Percentiles rank a stretch among this genome's conserved stretches.
Conservation (phyloP, 176 grass and related monocot species). For the Lolium perenne region DNA sequence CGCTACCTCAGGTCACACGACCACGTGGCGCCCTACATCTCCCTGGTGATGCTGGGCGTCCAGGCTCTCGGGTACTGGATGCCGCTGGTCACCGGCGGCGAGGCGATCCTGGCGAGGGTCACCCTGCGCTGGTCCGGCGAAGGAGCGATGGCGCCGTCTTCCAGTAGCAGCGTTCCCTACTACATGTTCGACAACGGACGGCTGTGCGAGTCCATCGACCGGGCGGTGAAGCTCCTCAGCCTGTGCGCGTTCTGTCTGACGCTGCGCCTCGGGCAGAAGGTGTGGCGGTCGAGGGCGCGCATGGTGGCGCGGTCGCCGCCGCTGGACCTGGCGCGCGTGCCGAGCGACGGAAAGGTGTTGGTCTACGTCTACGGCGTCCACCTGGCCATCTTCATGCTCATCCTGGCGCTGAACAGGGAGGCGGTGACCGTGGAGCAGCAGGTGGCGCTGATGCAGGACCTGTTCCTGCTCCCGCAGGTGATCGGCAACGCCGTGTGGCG, state of each 20-base stretch:
- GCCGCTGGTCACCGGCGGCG: conserved; percentile 49
- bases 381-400: background rate
- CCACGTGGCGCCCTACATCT: conserved; percentile 46
- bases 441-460: conserved; percentile 50
- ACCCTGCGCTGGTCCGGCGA: background rate
- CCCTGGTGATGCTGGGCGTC: conserved; percentile 57
- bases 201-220: conserved; percentile 5
- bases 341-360: conserved; percentile 45
- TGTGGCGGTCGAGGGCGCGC: background rate
- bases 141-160: background rate
- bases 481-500: conserved; percentile 65
- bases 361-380: background rate
- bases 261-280: background rate
- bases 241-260: background rate
- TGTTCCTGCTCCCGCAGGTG: conserved; percentile 66
- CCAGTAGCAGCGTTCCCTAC: background rate
- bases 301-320: conserved; percentile 28
- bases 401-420: conserved; percentile 40
- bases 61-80: conserved; percentile 54
- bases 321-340: conserved; percentile 51
- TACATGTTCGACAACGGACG: background rate
- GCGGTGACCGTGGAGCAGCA: conserved; percentile 55
- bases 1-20: conserved; percentile 48
- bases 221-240: background rate
- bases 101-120: conserved; percentile 51